phyloP scores from a whole-genome alignment of 176 grass and related monocot genomes.

The Avena insularis region DNA sequence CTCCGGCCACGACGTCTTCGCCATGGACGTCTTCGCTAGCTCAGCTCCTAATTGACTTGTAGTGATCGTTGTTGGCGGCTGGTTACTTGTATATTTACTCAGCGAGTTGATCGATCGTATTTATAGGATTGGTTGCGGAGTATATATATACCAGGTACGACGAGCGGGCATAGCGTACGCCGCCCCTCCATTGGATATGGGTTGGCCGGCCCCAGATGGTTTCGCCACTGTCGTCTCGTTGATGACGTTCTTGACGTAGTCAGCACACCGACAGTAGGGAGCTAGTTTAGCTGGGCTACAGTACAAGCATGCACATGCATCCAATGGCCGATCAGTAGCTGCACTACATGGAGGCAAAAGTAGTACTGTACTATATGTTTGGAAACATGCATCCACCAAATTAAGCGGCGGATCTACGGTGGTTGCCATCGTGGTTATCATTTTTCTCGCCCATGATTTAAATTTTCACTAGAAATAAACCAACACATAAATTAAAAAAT shows the following conservation, averaged over 20 bases:
- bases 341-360: neutral
- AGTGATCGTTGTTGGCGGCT: too few relatives aligned
- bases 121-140: neutral
- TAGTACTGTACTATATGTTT: neutral
- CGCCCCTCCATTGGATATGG: constrained; percentile 2
- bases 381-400: neutral
- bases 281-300: neutral
- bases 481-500: too few relatives aligned
- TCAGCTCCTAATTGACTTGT: too few relatives aligned
- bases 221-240: neutral
- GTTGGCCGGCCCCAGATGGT: neutral
- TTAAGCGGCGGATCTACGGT: neutral
- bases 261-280: neutral
- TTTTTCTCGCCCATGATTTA: too few relatives aligned
- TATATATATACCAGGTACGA: neutral
- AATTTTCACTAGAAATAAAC: too few relatives aligned
- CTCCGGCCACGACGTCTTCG: constrained; percentile 44
- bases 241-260: neutral
- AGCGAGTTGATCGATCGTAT: neutral
- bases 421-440: too few relatives aligned
- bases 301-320: neutral
- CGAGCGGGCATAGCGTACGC: neutral
- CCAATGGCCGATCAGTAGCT: neutral
- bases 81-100: neutral
- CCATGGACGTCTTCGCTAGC: neutral